Percentiles rank a stretch among this genome's conserved stretches.
Conservation (phyloP, 306 rosid genomes). For the Erythrophleum fordii region DNA sequence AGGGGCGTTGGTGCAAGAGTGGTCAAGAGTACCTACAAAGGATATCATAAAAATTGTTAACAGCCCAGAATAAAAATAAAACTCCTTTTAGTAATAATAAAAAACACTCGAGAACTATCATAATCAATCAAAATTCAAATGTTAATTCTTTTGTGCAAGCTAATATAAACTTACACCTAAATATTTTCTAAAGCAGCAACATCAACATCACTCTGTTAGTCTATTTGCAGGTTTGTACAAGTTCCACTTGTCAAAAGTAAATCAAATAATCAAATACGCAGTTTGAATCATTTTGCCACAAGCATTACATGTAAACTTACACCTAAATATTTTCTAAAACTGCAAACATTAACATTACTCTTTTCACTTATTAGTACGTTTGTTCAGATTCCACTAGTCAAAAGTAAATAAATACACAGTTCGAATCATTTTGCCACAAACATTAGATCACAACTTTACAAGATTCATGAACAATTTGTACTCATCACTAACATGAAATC, state of each 20-base stretch:
- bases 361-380: background rate
- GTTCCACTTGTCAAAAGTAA: background rate
- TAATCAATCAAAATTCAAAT: conserved; percentile 1
- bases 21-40: conserved; percentile 62
- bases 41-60: conserved; percentile 41
- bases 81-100: conserved; percentile 4
- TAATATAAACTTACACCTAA: background rate
- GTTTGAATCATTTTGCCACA: too few relatives aligned
- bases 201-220: conserved; percentile 17
- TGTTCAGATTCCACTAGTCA: background rate
- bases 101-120: background rate
- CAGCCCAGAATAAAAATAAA: background rate
- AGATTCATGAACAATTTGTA: background rate
- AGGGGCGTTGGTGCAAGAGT: conserved; percentile 62
- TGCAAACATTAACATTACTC: background rate
- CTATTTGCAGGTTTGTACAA: background rate
- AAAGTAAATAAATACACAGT: background rate
- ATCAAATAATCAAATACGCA: too few relatives aligned
- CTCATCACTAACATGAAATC: background rate
- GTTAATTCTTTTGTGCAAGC: background rate
- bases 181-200: conserved; percentile 16
- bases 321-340: too few relatives aligned
- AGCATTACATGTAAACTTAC: too few relatives aligned
- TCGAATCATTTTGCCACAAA: background rate
- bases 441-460: background rate